Conservation (phyloP, 73 alveolate species). For the Loxodes magnus region DNA sequence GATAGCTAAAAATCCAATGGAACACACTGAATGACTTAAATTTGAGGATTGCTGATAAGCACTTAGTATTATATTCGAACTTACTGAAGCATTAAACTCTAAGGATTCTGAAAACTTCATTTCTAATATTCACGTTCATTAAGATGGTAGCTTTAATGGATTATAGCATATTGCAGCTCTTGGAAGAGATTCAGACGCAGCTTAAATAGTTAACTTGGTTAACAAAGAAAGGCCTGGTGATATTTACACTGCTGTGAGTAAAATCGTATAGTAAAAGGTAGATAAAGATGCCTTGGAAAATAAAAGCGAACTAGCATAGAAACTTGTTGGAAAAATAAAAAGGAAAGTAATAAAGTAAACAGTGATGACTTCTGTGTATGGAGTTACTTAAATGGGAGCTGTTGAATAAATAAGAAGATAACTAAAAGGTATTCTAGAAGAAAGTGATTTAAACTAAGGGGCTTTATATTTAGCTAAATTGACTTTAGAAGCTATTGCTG, state of each 20-base stretch:
- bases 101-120: slow-evolving; percentile 58
- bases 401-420: slow-evolving; percentile 66
- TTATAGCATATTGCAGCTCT: slow-evolving; percentile 89
- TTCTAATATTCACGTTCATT: slow-evolving; percentile 74
- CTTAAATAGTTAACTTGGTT: slow-evolving; percentile 59
- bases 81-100: slow-evolving; percentile 46
- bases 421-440: slow-evolving; percentile 41
- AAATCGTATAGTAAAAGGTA: slow-evolving; percentile 28
- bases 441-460: slow-evolving; percentile 46
- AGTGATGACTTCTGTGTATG: slow-evolving; percentile 94
- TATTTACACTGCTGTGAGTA: slow-evolving; percentile 66
- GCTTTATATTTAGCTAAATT: slow-evolving; percentile 59
- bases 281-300: slow-evolving; percentile 22
- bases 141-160: slow-evolving; percentile 80
- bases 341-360: slow-evolving; percentile 88
- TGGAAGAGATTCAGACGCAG: slow-evolving; percentile 93
- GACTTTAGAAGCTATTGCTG: slow-evolving; percentile 63
- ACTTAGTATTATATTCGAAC: slow-evolving; percentile 63
- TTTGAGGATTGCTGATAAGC: slow-evolving; percentile 83
- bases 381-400: slow-evolving; percentile 90
- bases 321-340: slow-evolving; percentile 45
- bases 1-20: slow-evolving; percentile 75
- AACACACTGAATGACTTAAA: slow-evolving; percentile 61
- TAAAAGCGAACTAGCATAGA: slow-evolving; percentile 40
- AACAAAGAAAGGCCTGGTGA: slow-evolving; percentile 79